Percentiles rank a stretch among this genome's conserved stretches.
Evolutionary conservation across 2,329 filamentous ascomycete genomes (phyloP).

Genomic region (Arthrobotrys megalospora): DNA sequence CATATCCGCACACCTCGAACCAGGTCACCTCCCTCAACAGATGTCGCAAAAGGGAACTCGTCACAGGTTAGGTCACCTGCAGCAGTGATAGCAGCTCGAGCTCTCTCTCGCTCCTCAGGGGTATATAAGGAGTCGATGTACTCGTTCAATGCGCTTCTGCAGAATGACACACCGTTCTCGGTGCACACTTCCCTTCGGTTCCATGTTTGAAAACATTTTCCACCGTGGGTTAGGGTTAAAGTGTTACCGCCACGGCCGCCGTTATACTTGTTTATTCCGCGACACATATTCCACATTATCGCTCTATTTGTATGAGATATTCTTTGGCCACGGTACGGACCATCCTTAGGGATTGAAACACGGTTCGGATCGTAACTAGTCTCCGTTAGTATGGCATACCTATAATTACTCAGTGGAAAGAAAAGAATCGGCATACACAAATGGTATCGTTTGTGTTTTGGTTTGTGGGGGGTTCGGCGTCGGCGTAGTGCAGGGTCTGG

Average conservation of each 20-base stretch:
- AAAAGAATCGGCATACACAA: background rate
- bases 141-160: constrained; percentile 21
- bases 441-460: constrained; percentile 30
- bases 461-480: constrained; percentile 22
- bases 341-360: constrained; percentile 30
- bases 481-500: constrained; percentile 20
- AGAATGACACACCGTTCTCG: constrained; percentile 7
- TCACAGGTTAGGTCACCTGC: constrained; percentile 28
- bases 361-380: constrained; percentile 22
- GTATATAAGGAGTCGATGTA: constrained; percentile 28
- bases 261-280: constrained; percentile 23
- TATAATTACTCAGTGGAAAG: background rate
- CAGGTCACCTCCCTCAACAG: constrained; percentile 21
- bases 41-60: constrained; percentile 33
- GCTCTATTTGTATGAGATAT: constrained; percentile 31
- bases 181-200: constrained; percentile 12
- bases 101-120: constrained; percentile 6
- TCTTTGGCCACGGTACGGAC: constrained; percentile 22
- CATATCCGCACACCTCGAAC: constrained; percentile 9
- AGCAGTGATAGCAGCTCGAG: constrained; percentile 2
- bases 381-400: background rate
- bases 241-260: background rate
- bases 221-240: constrained; percentile 29
- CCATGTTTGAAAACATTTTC: constrained; percentile 24
- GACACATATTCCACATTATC: constrained; percentile 35